phyloP scores from a whole-genome alignment of 192 early-diverging fungal species.

The Geranomyces michiganensis region DNA sequence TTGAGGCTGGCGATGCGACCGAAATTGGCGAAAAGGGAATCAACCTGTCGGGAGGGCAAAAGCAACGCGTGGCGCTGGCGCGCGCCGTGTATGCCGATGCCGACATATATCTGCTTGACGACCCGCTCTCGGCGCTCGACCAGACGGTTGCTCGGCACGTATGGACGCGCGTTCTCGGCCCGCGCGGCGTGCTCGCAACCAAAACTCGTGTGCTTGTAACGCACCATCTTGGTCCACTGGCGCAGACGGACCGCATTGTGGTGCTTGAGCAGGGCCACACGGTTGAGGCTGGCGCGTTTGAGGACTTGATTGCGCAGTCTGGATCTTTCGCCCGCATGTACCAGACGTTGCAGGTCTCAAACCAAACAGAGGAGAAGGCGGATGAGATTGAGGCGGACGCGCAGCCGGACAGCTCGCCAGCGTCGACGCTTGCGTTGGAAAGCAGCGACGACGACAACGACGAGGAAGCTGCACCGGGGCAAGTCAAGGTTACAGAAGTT shows the following conservation, averaged over 20 bases:
- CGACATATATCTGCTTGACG: slow-evolving; percentile 65
- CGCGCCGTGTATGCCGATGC: neutral
- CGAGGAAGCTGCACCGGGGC: too few relatives aligned
- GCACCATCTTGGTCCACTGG: slow-evolving; percentile 69
- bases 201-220: slow-evolving; percentile 78
- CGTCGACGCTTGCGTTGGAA: too few relatives aligned
- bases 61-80: slow-evolving; percentile 59
- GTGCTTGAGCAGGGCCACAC: slow-evolving; percentile 82
- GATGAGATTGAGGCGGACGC: too few relatives aligned
- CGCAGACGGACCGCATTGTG: slow-evolving; percentile 70
- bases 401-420: too few relatives aligned
- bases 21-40: slow-evolving; percentile 54
- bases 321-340: too few relatives aligned
- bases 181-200: slow-evolving; percentile 68
- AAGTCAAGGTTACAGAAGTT: too few relatives aligned
- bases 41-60: slow-evolving; percentile 70
- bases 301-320: slow-evolving; percentile 65
- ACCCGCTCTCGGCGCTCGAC: slow-evolving; percentile 72
- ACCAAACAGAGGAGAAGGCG: too few relatives aligned
- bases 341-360: too few relatives aligned
- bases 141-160: slow-evolving; percentile 36
- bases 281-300: slow-evolving; percentile 77
- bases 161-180: slow-evolving; percentile 79
- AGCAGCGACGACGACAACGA: too few relatives aligned
- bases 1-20: slow-evolving; percentile 42